Percentiles rank a stretch among this genome's conserved stretches.
Conservation (phyloP, 306 rosid genomes). For the Sicyos baderoa region DNA sequence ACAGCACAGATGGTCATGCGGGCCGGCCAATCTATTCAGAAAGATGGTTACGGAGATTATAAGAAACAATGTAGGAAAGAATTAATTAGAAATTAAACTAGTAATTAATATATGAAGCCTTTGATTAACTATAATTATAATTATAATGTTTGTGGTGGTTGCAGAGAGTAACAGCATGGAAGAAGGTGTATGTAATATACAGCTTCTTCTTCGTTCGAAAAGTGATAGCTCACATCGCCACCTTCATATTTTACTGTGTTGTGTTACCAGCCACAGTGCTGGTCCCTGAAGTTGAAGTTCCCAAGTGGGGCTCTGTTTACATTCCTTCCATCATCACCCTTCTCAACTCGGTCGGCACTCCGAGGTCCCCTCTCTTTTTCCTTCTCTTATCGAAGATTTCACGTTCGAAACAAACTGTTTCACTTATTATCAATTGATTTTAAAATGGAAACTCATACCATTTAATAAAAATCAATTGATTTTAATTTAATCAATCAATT, state of each 20-base stretch:
- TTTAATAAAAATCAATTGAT: no score
- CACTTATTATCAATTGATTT: no score
- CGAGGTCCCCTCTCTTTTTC: constrained; percentile 24
- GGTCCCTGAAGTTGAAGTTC: constrained; percentile 49
- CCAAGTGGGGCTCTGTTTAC: constrained; percentile 57
- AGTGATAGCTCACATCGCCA: constrained; percentile 46
- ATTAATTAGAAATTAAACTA: no score
- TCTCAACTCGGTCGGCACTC: constrained; percentile 55
- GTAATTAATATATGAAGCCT: no score
- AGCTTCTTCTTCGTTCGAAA: constrained; percentile 58
- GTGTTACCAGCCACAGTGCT: constrained; percentile 52
- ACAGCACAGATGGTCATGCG: constrained; percentile 64
- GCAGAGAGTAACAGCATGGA: constrained; percentile 56
- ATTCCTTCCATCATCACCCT: constrained; percentile 51
- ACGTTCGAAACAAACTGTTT: no score
- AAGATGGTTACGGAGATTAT: constrained; percentile 47
- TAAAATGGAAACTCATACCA: no score
- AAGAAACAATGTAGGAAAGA: constrained; percentile 42
- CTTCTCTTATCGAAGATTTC: no score
- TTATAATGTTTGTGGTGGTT: background rate
- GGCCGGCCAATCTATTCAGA: constrained; percentile 56
- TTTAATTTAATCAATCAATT: no score
- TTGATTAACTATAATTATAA: no score
- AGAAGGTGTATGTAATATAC: constrained; percentile 50
- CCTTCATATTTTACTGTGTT: constrained; percentile 50